Base-by-base conservation (phyloP, 2,329 filamentous ascomycete species). In the Conoideocrella luteorostrata region DNA sequence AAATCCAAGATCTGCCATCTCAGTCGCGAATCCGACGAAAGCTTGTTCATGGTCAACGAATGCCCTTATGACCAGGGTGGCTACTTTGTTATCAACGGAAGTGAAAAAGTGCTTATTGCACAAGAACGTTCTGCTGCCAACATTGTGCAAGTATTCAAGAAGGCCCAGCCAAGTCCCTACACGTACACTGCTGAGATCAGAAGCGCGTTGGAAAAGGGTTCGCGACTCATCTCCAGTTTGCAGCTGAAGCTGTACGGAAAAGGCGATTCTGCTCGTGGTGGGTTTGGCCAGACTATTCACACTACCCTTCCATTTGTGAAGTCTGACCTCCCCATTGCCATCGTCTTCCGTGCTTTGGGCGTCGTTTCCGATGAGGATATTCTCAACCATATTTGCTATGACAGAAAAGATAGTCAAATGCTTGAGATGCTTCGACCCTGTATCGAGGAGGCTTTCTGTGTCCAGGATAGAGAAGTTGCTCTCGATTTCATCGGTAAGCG, bases 1-100 rank as follows among this genome's bases (percentile, higher is more conserved):
- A 95, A 96, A 70, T 96, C 90, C 23, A 88, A 91, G 65, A 93
- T 95, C 56, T 98, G 93, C 66, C 88, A 94, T 52, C 68, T 98
- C 53, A 86, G 86, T 54, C 83, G 85, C 53, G 80, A 94, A 60
- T 79, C 80, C 39, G 91, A 97, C 52, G 84, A 93, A 42, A 84
- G 87, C 39, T 75, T 98, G 2, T 97, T 95, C 62, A 76, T 86
- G 37, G 83, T 94, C 65, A 95, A 95, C 60, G 93, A 98, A 67
- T 98, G 93, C 54, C 93, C 93, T 1, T 98, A 96, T 64, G 93
- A 98, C 59, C 93, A 96, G 60, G 93, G 93, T 54, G 93, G 93
- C 52, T 98, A 98, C 67, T 98, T 98, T 61, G 88, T 98, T 57
- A 98, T 98, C 75, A 98, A 98, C 69, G 93, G 93, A 34, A 95